Base-by-base conservation (phyloP, 140 eudicot genomes). In the Anethum foeniculum region DNA sequence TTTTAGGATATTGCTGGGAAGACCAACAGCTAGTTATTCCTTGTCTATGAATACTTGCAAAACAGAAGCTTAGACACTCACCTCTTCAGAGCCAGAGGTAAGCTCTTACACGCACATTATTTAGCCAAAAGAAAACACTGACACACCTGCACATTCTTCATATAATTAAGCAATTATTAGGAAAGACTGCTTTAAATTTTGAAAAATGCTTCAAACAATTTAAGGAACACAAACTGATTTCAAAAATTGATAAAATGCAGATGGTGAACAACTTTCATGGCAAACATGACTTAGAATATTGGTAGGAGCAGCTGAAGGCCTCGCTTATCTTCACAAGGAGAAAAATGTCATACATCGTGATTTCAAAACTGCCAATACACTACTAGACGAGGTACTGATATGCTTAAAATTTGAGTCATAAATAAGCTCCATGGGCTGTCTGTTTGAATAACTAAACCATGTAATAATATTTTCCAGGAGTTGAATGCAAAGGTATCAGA, bases 1-100 rank as follows among this genome's bases (percentile, higher is more conserved):
- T 93, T 2, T 44, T 93, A 74, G 98, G 98, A 36, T 93, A 89
- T 68, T 93, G 95, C 34, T 88, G 90, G 90, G 98, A 91, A 67
- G 93, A 91, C 5, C 81, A 78, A 25, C 88, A 88, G 76, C 43
- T 39, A 38, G 2, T 87, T 89, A 51, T 89, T 91, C 43, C 91
- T 91, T 5, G 97, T 89, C 25, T 93, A 89, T 71, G 98, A 93
- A 52, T 87, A 91, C 71, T 82, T 91, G 98, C 91, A 88, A 32
- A 91, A 85, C 71, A 94, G 98, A 44, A 91, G 98, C 83, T 79
- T 93, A 28, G 97, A 91, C 69, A 89, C 79, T 34, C 95, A 91
- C 80, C 97, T 93, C 39, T 93, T 93, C 79, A 89, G 89, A 75
- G 81, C 91, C 77, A 89, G 89, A 75, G 87, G 98, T 93, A 88